Evolutionary conservation across 106 monocot genomes (phyloP).

Genomic region (Dioscorea dumetorum): DNA sequence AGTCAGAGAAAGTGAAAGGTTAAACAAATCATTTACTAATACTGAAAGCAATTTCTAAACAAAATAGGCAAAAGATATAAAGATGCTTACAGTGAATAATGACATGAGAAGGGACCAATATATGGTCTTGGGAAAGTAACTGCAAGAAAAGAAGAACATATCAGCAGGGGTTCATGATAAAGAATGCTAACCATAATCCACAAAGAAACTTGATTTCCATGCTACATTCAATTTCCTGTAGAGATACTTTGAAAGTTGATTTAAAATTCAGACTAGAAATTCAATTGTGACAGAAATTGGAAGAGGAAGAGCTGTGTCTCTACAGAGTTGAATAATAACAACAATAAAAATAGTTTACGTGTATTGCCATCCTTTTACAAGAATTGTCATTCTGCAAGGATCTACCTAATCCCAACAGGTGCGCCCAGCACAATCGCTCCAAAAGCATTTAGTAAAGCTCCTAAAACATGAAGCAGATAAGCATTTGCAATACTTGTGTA

Average conservation of each 20-base stretch:
- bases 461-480: conserved; percentile 15
- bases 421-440: conserved; percentile 72
- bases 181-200: background rate
- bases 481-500: too few relatives aligned
- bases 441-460: conserved; percentile 67
- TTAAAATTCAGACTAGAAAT: background rate
- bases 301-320: background rate
- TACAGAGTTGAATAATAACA: background rate
- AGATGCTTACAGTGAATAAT: conserved; percentile 53
- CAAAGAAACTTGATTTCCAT: background rate
- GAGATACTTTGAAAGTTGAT: background rate
- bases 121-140: conserved; percentile 37
- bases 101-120: conserved; percentile 77
- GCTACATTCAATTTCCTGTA: background rate
- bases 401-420: conserved; percentile 43
- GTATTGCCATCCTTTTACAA: background rate
- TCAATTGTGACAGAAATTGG: background rate
- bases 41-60: too few relatives aligned
- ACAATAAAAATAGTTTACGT: too few relatives aligned
- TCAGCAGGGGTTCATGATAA: background rate
- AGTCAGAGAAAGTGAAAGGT: too few relatives aligned
- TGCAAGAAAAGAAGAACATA: conserved; percentile 8
- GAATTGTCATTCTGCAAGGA: background rate
- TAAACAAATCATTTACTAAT: too few relatives aligned
- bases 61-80: background rate